These are phyloP conservation scores for Alectoria sarmentosa DNA, from an alignment of 495 filamentous ascomycete genomes.

Conservation along the genomic window DNA sequence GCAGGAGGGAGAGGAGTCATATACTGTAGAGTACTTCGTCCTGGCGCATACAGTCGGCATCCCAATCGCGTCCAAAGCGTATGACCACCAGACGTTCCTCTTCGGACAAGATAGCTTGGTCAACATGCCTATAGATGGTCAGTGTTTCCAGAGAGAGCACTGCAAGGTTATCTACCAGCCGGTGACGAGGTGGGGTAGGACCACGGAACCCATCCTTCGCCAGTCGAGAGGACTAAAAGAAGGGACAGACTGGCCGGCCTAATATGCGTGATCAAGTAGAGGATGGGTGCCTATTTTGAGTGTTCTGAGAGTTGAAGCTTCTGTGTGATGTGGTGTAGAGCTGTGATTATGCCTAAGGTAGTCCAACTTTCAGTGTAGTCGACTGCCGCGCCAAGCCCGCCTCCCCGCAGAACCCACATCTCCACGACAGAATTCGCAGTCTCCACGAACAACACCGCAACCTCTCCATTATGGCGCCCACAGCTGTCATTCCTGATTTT, in stretches of 20 bases:
- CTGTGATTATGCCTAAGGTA: no score
- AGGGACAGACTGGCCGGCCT: no score
- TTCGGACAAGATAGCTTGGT: slow-evolving; percentile 45
- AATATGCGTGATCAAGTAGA: background rate
- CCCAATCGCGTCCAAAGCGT: slow-evolving; percentile 77
- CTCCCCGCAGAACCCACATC: no score
- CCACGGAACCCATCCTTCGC: slow-evolving; percentile 72
- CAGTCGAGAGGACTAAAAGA: no score
- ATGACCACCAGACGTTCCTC: slow-evolving; percentile 96
- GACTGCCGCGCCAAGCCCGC: no score
- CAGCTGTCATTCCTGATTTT: background rate
- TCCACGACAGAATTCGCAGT: background rate
- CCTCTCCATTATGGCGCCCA: slow-evolving; percentile 7
- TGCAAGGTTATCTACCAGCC: slow-evolving; percentile 97
- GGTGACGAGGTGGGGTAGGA: slow-evolving; percentile 84
- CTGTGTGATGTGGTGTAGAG: background rate
- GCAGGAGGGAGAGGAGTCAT: slow-evolving; percentile 10
- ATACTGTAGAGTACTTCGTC: slow-evolving; percentile 86
- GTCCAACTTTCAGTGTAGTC: no score
- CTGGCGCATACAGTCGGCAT: slow-evolving; percentile 78
- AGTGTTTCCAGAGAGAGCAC: slow-evolving; percentile 49
- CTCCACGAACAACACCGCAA: background rate
- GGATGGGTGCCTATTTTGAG: slow-evolving; percentile 14
- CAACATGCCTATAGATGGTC: slow-evolving; percentile 15
- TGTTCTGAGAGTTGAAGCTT: background rate